These are phyloP conservation scores for Auricularia heimuer DNA, from an alignment of 768 basidiomycete species.

Conservation along the genomic window DNA sequence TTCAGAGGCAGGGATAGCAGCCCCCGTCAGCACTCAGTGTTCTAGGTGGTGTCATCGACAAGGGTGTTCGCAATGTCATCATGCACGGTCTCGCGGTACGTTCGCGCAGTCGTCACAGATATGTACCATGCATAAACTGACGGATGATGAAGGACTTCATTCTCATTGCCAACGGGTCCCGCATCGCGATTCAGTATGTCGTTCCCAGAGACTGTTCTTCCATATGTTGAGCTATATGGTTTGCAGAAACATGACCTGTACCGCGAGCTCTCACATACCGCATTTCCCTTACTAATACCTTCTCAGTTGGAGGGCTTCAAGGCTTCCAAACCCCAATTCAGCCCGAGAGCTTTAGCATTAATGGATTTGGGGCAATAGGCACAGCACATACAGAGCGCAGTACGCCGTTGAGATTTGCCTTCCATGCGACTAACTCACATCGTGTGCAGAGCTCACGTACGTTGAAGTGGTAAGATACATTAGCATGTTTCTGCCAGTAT, in stretches of 20 bases:
- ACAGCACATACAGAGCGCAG: conserved; percentile 57
- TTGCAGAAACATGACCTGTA: conserved; percentile 31
- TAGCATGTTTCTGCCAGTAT: background rate
- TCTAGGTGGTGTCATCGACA: conserved; percentile 67
- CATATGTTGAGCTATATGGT: conserved; percentile 17
- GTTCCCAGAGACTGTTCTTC: background rate
- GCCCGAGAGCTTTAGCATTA: conserved; percentile 59
- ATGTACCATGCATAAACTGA: no score
- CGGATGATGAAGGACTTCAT: conserved; percentile 42
- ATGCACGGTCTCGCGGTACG: conserved; percentile 49
- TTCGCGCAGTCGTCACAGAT: background rate
- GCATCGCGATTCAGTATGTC: conserved; percentile 53
- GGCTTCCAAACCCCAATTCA: conserved; percentile 64
- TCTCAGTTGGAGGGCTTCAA: conserved; percentile 49
- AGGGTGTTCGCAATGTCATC: conserved; percentile 57
- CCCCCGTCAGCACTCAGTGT: conserved; percentile 54
- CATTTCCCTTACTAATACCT: background rate
- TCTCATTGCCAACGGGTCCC: conserved; percentile 63
- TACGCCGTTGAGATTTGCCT: background rate
- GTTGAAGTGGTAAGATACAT: conserved; percentile 36
- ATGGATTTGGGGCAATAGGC: conserved; percentile 59
- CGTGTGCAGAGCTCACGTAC: conserved; percentile 36
- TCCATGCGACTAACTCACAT: no score
- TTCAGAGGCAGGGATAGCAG: conserved; percentile 36
- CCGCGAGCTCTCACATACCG: conserved; percentile 6